Evolutionary conservation across 495 filamentous ascomycete species (phyloP), one percentile per base, ranked within the genome.

Genomic region (Chaetomium tenue): DNA sequence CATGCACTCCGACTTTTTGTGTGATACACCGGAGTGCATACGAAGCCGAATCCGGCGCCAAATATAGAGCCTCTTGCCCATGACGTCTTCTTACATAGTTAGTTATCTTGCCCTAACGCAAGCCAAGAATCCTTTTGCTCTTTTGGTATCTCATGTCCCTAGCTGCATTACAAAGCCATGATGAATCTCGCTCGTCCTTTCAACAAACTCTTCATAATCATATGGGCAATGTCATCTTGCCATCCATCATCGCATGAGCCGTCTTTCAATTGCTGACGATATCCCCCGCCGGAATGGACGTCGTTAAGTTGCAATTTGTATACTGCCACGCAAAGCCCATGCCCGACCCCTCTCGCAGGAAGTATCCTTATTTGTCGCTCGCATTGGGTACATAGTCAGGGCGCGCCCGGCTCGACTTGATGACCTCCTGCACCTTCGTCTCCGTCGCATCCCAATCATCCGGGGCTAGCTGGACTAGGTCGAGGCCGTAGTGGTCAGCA

Each of bases 391-490:
- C 78, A 59, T 77, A 89, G 58, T 82, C 84, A 2, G 84, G 78
- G 66, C 86, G 86, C 39, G 90, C 87, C 58, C 91, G 84, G 51
- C 84, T 85, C 66, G 86, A 91, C 79, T 92, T 93, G 80, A 96
- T 91, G 44, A 92, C 86, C 52, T 82, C 83, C 79, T 96, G 90
- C 62, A 97, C 86, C 53, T 86, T 82, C 60, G 82, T 79, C 76
- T 96, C 93, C n/a, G 92, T 90, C 46, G 82, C 75, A 66, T 97
- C 93, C 92, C 92, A 96, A 72, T 97, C 92, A 18, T 84, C 79
- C 22, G 78, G 76, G 60, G 74, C 72, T 50, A 86, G 76, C 63
- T 78, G 75, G 15, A 83, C 74, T 55, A 84, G 68, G 63, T 84
- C 82, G 51, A 86, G 83, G 11, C 70, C 74, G 64, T 82, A 97